These are phyloP conservation scores for Macrotyloma uniflorum DNA, from an alignment of 306 rosid species.

Conservation along the genomic window DNA sequence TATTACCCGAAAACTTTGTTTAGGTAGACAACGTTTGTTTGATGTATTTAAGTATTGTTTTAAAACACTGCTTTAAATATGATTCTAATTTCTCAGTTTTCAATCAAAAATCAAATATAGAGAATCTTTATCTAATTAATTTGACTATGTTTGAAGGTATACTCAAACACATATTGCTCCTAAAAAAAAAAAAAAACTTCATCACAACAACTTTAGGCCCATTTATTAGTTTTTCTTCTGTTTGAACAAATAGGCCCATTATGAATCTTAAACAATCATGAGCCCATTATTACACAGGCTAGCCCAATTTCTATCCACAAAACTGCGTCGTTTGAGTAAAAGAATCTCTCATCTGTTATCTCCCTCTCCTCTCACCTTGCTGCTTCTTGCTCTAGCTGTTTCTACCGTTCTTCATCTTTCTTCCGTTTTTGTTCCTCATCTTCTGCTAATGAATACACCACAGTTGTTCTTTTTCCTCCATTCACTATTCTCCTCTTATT, in stretches of 20 bases:
- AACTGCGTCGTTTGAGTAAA: slow-evolving; percentile 2
- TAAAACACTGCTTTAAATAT: too few relatives aligned
- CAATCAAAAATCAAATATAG: too few relatives aligned
- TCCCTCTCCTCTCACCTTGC: not conserved
- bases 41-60: too few relatives aligned
- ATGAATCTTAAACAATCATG: not conserved
- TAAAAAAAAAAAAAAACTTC: too few relatives aligned
- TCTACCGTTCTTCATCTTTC: not conserved
- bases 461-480: not conserved
- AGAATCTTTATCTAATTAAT: too few relatives aligned
- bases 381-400: not conserved
- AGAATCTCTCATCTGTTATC: not conserved
- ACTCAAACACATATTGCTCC: too few relatives aligned
- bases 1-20: not conserved
- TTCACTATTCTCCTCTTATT: not conserved
- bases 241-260: too few relatives aligned
- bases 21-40: too few relatives aligned
- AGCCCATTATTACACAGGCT: not conserved
- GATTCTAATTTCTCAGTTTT: too few relatives aligned
- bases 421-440: not conserved
- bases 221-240: too few relatives aligned
- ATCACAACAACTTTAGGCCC: too few relatives aligned
- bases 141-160: too few relatives aligned
- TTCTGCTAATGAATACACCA: not conserved
- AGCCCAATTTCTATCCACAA: not conserved